Evolutionary conservation across 2,329 filamentous ascomycete genomes (phyloP).

Genomic region (Xylariaceae sp.): DNA sequence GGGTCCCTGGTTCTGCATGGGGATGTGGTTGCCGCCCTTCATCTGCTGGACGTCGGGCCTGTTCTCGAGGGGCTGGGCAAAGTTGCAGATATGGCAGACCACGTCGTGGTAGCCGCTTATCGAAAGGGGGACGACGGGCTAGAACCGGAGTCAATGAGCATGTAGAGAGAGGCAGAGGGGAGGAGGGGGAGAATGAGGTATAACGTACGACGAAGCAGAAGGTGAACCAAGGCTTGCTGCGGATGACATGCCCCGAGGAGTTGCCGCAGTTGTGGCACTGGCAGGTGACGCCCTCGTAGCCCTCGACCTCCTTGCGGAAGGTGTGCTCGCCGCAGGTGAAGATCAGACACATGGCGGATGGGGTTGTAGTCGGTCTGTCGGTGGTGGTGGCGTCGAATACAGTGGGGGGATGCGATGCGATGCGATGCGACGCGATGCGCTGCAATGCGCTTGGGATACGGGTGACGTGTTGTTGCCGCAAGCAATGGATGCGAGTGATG

Average conservation of each 20-base stretch:
- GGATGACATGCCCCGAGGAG: constrained; percentile 57
- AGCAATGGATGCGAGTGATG: too few relatives aligned
- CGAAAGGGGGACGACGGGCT: constrained; percentile 70
- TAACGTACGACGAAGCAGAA: constrained; percentile 67
- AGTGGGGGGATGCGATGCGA: too few relatives aligned
- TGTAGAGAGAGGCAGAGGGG: neutral
- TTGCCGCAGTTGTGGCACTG: constrained; percentile 67
- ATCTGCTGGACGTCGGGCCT: constrained; percentile 54
- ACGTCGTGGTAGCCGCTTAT: constrained; percentile 66
- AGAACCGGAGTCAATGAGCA: neutral
- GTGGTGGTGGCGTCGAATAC: too few relatives aligned
- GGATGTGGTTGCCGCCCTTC: constrained; percentile 34
- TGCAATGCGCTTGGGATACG: too few relatives aligned
- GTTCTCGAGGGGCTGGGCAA: constrained; percentile 62
- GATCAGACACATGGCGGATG: constrained; percentile 53
- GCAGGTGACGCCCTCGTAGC: constrained; percentile 58
- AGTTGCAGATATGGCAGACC: constrained; percentile 71
- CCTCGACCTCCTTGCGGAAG: constrained; percentile 55
- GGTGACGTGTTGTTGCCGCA: too few relatives aligned
- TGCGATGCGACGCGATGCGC: too few relatives aligned
- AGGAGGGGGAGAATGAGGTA: neutral
- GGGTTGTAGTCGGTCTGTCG: constrained; percentile 1
- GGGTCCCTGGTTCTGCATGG: constrained; percentile 31
- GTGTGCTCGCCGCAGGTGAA: constrained; percentile 60
- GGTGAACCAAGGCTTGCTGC: constrained; percentile 70